Conservation (phyloP, 306 rosid genomes). For the Hippophae tibetana region DNA sequence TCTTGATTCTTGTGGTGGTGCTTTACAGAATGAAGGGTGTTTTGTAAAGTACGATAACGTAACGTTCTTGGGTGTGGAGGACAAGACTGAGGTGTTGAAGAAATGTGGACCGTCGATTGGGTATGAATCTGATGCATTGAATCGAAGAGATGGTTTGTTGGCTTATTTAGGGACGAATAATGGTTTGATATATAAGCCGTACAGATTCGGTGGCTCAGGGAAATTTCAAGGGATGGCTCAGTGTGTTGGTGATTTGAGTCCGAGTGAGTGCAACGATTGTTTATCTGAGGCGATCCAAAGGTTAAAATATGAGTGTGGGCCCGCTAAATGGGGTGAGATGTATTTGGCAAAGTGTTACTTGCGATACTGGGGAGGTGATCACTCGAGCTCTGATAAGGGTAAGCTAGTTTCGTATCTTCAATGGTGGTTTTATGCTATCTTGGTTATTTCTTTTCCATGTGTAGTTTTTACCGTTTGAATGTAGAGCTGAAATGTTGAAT, state of each 20-base stretch:
- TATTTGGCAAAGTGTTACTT: constrained; percentile 88
- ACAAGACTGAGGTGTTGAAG: constrained; percentile 59
- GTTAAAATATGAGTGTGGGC: constrained; percentile 60
- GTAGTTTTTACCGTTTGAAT: too few relatives aligned
- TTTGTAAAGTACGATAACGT: constrained; percentile 66
- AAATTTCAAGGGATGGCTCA: constrained; percentile 49
- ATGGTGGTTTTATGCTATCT: constrained; percentile 17
- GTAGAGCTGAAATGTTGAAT: too few relatives aligned
- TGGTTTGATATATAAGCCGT: constrained; percentile 23
- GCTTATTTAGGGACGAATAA: constrained; percentile 32
- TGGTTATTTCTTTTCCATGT: too few relatives aligned
- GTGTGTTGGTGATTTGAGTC: constrained; percentile 82
- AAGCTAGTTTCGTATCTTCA: constrained; percentile 25
- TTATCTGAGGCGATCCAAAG: constrained; percentile 63
- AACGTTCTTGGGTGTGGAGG: constrained; percentile 67
- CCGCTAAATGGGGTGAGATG: constrained; percentile 47
- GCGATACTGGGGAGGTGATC: constrained; percentile 42
- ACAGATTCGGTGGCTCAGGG: constrained; percentile 27
- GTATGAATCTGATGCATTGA: constrained; percentile 39
- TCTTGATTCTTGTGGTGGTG: constrained; percentile 54
- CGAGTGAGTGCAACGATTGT: constrained; percentile 73
- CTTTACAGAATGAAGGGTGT: constrained; percentile 85
- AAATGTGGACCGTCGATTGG: constrained; percentile 66
- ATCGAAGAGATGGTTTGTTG: constrained; percentile 46
- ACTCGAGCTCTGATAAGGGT: constrained; percentile 37